phyloP scores from a whole-genome alignment of 345 rosid genomes.

The Lagerstroemia speciosa region DNA sequence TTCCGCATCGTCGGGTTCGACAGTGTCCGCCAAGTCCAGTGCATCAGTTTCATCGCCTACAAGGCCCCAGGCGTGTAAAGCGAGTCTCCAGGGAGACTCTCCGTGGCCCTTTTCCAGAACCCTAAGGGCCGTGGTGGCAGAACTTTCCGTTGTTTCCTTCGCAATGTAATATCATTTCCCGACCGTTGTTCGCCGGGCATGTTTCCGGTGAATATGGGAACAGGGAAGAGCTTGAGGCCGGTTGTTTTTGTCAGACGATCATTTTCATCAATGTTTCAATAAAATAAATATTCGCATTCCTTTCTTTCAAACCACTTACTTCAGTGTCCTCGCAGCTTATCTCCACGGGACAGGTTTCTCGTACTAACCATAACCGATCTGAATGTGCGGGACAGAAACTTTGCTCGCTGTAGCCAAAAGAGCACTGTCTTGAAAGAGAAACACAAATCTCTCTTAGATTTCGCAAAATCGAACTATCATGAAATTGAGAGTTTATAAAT shows the following conservation, averaged over 20 bases:
- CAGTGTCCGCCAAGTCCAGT: conserved; percentile 39
- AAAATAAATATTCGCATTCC: not conserved
- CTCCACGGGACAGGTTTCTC: too few species aligned
- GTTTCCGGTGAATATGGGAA: not conserved
- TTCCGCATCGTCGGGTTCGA: conserved; percentile 54
- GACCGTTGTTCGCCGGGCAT: not conserved
- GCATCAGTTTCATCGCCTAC: conserved; percentile 58
- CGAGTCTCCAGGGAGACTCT: not conserved
- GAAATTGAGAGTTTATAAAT: too few species aligned
- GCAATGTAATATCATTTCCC: not conserved
- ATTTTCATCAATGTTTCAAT: not conserved
- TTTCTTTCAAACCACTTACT: too few species aligned
- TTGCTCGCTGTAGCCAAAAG: too few species aligned
- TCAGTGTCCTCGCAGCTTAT: too few species aligned
- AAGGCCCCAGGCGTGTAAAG: conserved; percentile 24
- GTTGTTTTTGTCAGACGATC: not conserved
- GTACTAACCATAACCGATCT: too few species aligned
- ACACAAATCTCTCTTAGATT: too few species aligned
- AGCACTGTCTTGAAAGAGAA: too few species aligned
- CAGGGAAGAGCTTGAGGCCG: not conserved
- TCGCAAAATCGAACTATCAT: too few species aligned
- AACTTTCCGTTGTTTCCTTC: not conserved
- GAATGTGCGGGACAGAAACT: too few species aligned
- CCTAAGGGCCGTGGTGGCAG: not conserved
- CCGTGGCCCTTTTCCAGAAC: not conserved